Evolutionary conservation across 2,329 filamentous ascomycete species (phyloP), one percentile per base, ranked within the genome.

Genomic region (Pestalotiopsis fici): DNA sequence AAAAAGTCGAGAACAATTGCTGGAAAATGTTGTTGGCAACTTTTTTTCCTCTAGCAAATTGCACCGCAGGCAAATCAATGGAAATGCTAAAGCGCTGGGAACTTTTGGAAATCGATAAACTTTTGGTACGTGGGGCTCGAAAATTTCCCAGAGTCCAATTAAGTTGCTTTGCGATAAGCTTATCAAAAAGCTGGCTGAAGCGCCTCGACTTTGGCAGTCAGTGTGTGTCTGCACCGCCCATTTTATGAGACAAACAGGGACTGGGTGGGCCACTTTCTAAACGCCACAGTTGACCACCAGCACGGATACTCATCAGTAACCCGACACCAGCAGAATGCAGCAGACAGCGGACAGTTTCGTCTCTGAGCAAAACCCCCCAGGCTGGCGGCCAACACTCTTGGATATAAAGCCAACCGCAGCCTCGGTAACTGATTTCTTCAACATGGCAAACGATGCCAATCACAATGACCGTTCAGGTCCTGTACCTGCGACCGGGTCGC

Each of bases 401-500:
- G 7, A 21, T 50, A 35, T 50, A 21, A n/a, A 50, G 43, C 15
- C n/a, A 50, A 18, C n/a, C 31, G 9, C 9, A 50, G 43, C 43
- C n/a, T 50, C 7, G 7, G 21, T 13, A 6, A n/a, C 47, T 54
- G 18, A 54, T 54, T 13, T n/a, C 47, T 18, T n/a, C 55, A 57
- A 57, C 55, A 57, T 57, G 55, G 23, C 55, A 27, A 27, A 57
- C 27, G n/a, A 57, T 15, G 37, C 59, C 13, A n/a, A n/a, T 59
- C 57, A 66, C 6, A 59, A 27, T n/a, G 31, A 15, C 28, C 37
- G 18, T n/a, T 56, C 61, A 28, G 65, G 35, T 21, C 23, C 18
- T n/a, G 37, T 18, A 28, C 25, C 74, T 4, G 68, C 67, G 18
- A 65, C 75, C 27, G 75, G 74, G 62, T 69, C 68, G 27, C 71